Conservation (phyloP, 164 flowering plant genomes). For the Aristolochia californica region DNA sequence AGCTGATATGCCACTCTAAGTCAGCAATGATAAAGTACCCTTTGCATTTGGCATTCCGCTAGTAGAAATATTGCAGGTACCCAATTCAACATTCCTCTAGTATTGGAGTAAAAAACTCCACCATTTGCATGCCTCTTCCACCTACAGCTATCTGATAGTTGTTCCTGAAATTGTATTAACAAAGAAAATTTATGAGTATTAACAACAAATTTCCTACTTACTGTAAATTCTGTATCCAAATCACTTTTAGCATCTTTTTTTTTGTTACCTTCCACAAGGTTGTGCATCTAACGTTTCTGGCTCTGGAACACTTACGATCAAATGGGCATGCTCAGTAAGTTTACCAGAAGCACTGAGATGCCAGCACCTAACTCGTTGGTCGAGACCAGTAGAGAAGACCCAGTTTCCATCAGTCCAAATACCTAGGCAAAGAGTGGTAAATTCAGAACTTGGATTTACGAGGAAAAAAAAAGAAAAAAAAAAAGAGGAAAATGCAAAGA, state of each 20-base stretch:
- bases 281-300: conserved; percentile 82
- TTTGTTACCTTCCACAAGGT: conserved; percentile 47
- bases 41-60: too few species aligned
- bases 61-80: neutral
- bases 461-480: neutral
- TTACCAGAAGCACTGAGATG: conserved; percentile 28
- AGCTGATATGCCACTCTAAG: too few species aligned
- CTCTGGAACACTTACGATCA: conserved; percentile 79
- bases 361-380: conserved; percentile 95
- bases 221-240: neutral
- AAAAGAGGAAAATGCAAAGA: neutral
- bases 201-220: neutral
- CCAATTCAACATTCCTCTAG: conserved; percentile 5
- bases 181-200: neutral
- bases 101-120: conserved; percentile 38
- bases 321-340: conserved; percentile 44
- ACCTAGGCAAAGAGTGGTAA: conserved; percentile 32
- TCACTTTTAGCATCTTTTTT: neutral
- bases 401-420: conserved; percentile 91
- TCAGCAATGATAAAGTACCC: too few species aligned
- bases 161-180: conserved; percentile 33
- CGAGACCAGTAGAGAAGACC: conserved; percentile 93
- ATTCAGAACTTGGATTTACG: conserved; percentile 1
- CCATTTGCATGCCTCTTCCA: conserved; percentile 96
- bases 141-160: conserved; percentile 81